phyloP scores from a whole-genome alignment of 352 stramenopile species.

The Aphanomyces invadans region DNA sequence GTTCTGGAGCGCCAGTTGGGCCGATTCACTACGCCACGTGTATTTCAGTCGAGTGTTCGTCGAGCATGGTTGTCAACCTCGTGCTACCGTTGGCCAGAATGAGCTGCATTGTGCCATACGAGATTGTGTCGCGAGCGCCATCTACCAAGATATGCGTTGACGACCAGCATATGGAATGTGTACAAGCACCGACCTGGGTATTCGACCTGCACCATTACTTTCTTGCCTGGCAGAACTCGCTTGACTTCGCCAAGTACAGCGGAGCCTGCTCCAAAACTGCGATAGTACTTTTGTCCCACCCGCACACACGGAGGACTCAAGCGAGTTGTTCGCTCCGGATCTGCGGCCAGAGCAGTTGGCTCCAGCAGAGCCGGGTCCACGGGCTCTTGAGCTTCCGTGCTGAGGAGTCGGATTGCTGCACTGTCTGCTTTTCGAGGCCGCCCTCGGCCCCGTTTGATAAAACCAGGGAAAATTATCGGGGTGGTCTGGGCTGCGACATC shows the following conservation, averaged over 20 bases:
- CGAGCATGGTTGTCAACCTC: slow-evolving; percentile 29
- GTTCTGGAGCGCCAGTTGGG: slow-evolving; percentile 67
- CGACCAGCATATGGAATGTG: too few species aligned
- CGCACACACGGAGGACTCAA: slow-evolving; percentile 47
- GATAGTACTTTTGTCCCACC: slow-evolving; percentile 64
- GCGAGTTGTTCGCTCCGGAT: slow-evolving; percentile 38
- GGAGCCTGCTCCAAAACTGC: slow-evolving; percentile 51
- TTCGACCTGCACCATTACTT: slow-evolving; percentile 57
- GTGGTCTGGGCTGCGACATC: background rate
- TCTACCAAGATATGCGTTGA: background rate
- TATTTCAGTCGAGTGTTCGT: background rate
- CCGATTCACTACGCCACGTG: slow-evolving; percentile 33
- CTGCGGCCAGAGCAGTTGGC: slow-evolving; percentile 42
- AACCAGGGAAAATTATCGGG: slow-evolving; percentile 6
- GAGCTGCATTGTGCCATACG: slow-evolving; percentile 48
- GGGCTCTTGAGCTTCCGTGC: slow-evolving; percentile 3
- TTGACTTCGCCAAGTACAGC: slow-evolving; percentile 59
- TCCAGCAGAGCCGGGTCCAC: slow-evolving; percentile 30
- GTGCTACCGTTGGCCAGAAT: slow-evolving; percentile 76
- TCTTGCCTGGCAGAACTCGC: slow-evolving; percentile 64
- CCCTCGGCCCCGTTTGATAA: slow-evolving; percentile 21
- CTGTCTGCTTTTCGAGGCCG: slow-evolving; percentile 5
- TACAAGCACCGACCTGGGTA: too few species aligned
- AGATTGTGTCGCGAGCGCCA: slow-evolving; percentile 6
- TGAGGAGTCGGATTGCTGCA: background rate